phyloP scores from a whole-genome alignment of 495 filamentous ascomycete genomes.

The Aspergillus biplanus region DNA sequence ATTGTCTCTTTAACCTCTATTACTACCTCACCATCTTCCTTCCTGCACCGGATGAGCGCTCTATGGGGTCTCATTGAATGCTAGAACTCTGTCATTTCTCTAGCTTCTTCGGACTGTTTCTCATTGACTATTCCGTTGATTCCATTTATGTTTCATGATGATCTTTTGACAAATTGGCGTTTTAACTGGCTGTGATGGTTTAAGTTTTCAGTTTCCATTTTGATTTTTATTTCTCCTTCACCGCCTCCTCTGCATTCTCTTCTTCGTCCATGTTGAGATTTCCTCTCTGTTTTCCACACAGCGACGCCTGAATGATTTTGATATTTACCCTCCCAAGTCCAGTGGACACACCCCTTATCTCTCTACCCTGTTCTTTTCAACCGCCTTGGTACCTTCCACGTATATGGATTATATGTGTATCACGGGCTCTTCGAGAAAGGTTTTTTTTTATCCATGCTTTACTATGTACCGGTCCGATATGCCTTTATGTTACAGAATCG shows the following conservation, averaged over 20 bases:
- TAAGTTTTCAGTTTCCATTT: conserved; percentile 4
- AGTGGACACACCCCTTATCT: neutral
- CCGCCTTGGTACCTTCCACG: conserved; percentile 8
- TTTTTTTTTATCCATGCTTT: conserved; percentile 4
- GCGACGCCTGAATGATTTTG: conserved; percentile 1
- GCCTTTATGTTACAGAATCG: conserved; percentile 9
- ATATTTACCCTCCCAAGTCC: neutral
- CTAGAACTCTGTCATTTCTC: neutral
- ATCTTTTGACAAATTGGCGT: conserved; percentile 26
- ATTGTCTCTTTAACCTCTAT: conserved; percentile 3
- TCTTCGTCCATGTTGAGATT: conserved; percentile 2
- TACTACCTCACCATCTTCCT: neutral
- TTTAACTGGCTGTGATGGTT: conserved; percentile 16
- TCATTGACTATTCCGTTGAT: neutral
- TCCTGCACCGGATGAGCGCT: neutral
- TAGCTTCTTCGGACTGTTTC: neutral
- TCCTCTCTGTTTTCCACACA: conserved; percentile 3
- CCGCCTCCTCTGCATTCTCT: neutral
- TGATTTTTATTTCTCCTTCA: conserved; percentile 7
- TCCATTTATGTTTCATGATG: conserved; percentile 23
- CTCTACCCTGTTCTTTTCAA: neutral
- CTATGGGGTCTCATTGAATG: neutral
- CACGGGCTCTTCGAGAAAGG: conserved; percentile 12
- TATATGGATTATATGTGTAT: conserved; percentile 1
- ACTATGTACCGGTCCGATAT: conserved; percentile 7